phyloP scores from a whole-genome alignment of 768 basidiomycete genomes.

The Saitozyma sp. region DNA sequence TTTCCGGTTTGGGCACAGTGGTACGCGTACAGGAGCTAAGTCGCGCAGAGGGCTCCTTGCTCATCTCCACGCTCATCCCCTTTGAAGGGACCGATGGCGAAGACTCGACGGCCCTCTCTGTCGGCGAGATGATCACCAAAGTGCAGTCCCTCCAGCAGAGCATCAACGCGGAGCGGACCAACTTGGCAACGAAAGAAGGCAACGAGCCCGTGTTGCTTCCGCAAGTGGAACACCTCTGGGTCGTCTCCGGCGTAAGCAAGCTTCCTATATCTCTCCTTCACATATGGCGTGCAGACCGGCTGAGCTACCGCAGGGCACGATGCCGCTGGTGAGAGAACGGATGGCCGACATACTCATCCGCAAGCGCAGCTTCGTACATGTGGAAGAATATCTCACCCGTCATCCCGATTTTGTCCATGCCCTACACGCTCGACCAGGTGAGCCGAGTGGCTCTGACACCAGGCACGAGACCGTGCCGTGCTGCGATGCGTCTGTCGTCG shows the following conservation, averaged over 20 bases:
- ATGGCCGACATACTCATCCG: slow-evolving; percentile 46
- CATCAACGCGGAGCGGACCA: slow-evolving; percentile 30
- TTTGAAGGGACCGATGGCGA: slow-evolving; percentile 50
- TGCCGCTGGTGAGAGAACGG: slow-evolving; percentile 44
- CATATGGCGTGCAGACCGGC: neutral
- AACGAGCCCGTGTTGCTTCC: slow-evolving; percentile 21
- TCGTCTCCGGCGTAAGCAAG: slow-evolving; percentile 44
- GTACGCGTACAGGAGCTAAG: neutral
- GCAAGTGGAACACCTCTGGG: slow-evolving; percentile 47
- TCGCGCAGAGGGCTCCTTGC: slow-evolving; percentile 39
- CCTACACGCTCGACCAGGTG: slow-evolving; percentile 39
- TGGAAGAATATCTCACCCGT: slow-evolving; percentile 48
- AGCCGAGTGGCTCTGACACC: slow-evolving; percentile 1
- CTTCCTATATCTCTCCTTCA: neutral
- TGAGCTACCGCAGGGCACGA: slow-evolving; percentile 28
- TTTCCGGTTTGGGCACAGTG: neutral
- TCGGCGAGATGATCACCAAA: slow-evolving; percentile 48
- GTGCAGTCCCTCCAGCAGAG: slow-evolving; percentile 28
- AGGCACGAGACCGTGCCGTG: too few species aligned
- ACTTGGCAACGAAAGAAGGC: slow-evolving; percentile 9
- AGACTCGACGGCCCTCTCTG: slow-evolving; percentile 44
- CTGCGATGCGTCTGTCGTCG: too few species aligned
- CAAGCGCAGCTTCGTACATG: slow-evolving; percentile 43
- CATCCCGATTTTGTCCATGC: slow-evolving; percentile 43
- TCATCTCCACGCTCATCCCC: slow-evolving; percentile 47